Evolutionary conservation across 225 moss, liverwort and hornwort genomes (phyloP).

Genomic region (Polytrichum commune): DNA sequence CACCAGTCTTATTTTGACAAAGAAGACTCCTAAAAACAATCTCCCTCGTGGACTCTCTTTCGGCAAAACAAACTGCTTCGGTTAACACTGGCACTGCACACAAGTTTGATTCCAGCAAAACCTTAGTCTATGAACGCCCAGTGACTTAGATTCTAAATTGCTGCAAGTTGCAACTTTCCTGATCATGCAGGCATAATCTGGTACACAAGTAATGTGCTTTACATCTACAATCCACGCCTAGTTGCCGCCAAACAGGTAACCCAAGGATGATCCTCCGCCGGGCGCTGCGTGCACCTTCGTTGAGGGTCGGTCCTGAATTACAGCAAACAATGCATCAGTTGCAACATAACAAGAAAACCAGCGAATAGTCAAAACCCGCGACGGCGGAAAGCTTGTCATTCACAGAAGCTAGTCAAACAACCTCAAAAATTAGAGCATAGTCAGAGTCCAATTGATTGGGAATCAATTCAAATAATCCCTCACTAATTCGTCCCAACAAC

Average conservation of each 20-base stretch:
- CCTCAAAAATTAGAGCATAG: too few species aligned
- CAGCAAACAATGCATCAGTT: not conserved
- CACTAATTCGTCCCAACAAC: too few species aligned
- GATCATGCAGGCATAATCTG: conserved; percentile 8
- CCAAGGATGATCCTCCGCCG: conserved; percentile 52
- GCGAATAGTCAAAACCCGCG: too few species aligned
- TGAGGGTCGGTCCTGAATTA: conserved; percentile 45
- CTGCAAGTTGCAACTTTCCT: conserved; percentile 22
- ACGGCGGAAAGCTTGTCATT: too few species aligned
- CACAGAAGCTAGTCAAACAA: too few species aligned
- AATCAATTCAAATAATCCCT: too few species aligned
- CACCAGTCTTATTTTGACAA: conserved; percentile 32
- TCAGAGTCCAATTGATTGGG: too few species aligned
- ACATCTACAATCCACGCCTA: conserved; percentile 19
- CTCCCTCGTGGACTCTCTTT: too few species aligned
- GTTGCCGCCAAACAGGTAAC: conserved; percentile 51
- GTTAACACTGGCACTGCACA: conserved; percentile 27
- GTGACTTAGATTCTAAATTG: conserved; percentile 8
- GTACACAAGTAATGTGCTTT: conserved; percentile 4
- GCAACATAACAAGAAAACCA: too few species aligned
- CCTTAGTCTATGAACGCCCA: conserved; percentile 21
- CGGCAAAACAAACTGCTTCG: too few species aligned
- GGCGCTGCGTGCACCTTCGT: conserved; percentile 54
- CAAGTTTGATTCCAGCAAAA: conserved; percentile 20
- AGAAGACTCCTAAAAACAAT: conserved; percentile 1